A percentile compares a stretch with the other conserved stretches of the same genome.
Conservation (phyloP, 257 asterid genomes). For the Solanum sejunctum region DNA sequence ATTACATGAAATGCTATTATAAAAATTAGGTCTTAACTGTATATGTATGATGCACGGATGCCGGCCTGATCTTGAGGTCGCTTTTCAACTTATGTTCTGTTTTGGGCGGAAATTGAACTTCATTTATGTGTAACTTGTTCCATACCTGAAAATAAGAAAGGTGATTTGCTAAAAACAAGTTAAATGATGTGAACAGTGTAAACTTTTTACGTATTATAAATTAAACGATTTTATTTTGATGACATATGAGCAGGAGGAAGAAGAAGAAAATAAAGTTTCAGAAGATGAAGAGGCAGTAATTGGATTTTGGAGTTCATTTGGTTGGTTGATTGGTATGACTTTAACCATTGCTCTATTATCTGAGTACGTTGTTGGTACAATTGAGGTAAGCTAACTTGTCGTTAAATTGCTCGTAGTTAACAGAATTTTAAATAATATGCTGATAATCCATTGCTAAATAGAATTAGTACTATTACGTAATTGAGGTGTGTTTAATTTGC, state of each 20-base stretch:
- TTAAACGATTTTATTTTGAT: neutral
- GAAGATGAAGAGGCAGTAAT: conserved; percentile 19
- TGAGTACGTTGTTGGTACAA: conserved; percentile 32
- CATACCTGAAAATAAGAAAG: neutral
- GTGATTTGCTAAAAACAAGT: neutral
- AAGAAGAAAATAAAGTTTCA: neutral
- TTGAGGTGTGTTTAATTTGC: too few relatives aligned
- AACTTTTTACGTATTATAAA: neutral
- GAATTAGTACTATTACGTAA: neutral
- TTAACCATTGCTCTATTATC: conserved; percentile 20
- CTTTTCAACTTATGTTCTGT: too few relatives aligned
- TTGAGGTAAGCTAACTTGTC: conserved; percentile 15
- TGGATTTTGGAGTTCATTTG: conserved; percentile 30
- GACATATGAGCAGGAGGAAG: neutral
- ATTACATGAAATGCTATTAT: neutral
- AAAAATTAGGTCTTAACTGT: neutral
- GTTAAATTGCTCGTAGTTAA: neutral
- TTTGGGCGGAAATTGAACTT: neutral
- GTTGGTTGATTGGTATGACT: conserved; percentile 30
- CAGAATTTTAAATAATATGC: neutral
- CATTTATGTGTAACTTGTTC: neutral
- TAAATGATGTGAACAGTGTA: neutral
- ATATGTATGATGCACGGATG: neutral
- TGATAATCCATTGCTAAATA: neutral
- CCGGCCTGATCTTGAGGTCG: too few relatives aligned